Evolutionary conservation across 805 yeast species (phyloP).

Genomic region (Zygoascus flipseniorum): DNA sequence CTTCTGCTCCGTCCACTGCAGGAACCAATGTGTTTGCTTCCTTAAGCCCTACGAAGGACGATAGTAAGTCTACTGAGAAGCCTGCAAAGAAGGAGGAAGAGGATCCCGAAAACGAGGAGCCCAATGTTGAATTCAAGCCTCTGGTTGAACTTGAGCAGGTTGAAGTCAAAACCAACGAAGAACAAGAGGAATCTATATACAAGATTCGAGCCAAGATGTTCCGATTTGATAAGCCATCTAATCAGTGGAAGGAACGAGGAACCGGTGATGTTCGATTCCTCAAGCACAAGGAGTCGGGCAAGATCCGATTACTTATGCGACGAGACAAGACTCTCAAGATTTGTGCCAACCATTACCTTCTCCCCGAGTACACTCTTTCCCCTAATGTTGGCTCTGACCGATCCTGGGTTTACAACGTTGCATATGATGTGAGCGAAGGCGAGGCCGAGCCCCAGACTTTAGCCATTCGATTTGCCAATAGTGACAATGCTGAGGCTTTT

Average conservation of each 20-base stretch:
- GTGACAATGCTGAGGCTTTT: constrained; percentile 78
- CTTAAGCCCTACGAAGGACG: constrained; percentile 23
- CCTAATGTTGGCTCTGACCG: constrained; percentile 96
- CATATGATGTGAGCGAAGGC: constrained; percentile 94
- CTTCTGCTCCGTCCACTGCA: constrained; percentile 26
- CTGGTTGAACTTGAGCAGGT: constrained; percentile 90
- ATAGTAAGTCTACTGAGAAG: constrained; percentile 21
- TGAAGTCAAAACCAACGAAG: constrained; percentile 93
- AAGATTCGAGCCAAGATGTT: constrained; percentile 93
- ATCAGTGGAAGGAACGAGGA: constrained; percentile 99
- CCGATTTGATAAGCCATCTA: constrained; percentile 72
- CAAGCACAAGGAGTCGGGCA: constrained; percentile 72
- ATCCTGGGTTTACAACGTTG: constrained; percentile 95
- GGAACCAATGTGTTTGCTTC: constrained; percentile 64
- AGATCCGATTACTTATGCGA: constrained; percentile 93
- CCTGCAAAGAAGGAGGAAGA: constrained; percentile 36
- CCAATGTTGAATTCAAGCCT: constrained; percentile 93
- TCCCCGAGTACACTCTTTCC: constrained; percentile 68
- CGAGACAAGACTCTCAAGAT: constrained; percentile 97
- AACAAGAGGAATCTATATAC: constrained; percentile 70
- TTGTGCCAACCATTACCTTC: constrained; percentile 87
- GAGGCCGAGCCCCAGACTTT: constrained; percentile 92
- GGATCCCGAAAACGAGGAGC: constrained; percentile 58
- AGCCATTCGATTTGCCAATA: constrained; percentile 77
- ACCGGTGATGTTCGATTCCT: constrained; percentile 96